Conservation (phyloP, 2,329 filamentous ascomycete genomes). For the Oidium heveae region DNA sequence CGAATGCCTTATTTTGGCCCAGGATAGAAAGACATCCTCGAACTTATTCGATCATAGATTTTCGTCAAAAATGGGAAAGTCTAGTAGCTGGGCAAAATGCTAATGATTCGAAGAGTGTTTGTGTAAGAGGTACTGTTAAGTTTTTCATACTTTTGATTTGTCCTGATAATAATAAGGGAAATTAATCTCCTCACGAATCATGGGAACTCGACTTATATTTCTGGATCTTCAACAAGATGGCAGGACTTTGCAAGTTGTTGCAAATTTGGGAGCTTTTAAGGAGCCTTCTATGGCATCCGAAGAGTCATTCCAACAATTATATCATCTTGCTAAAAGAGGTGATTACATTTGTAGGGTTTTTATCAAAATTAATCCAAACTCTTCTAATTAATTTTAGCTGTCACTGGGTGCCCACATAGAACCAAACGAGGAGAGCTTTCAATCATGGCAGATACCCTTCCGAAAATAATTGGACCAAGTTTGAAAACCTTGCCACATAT, state of each 20-base stretch:
- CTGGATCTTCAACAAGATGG: constrained; percentile 55
- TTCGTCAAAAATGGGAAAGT: constrained; percentile 13
- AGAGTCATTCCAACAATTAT: constrained; percentile 30
- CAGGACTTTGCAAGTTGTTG: constrained; percentile 46
- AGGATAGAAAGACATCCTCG: constrained; percentile 17
- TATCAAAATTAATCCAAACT: background rate
- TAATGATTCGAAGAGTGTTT: background rate
- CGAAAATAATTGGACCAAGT: constrained; percentile 49
- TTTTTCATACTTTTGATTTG: background rate
- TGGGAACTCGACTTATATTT: constrained; percentile 62
- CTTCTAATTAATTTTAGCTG: constrained; percentile 16
- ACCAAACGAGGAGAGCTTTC: constrained; percentile 49
- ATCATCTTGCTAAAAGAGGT: constrained; percentile 46
- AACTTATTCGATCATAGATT: constrained; percentile 14
- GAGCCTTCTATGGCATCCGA: constrained; percentile 11
- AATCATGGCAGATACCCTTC: constrained; percentile 40
- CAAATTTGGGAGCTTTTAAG: background rate
- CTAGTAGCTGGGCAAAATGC: constrained; percentile 13
- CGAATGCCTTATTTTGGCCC: constrained; percentile 29
- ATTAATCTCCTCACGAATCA: constrained; percentile 29
- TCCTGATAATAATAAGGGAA: background rate
- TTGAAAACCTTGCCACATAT: constrained; percentile 54
- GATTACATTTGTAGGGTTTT: constrained; percentile 52
- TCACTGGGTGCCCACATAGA: constrained; percentile 43
- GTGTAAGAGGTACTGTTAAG: constrained; percentile 7